Conservation (phyloP, 1,284 basidiomycete species). For the Phlebopus sp. region DNA sequence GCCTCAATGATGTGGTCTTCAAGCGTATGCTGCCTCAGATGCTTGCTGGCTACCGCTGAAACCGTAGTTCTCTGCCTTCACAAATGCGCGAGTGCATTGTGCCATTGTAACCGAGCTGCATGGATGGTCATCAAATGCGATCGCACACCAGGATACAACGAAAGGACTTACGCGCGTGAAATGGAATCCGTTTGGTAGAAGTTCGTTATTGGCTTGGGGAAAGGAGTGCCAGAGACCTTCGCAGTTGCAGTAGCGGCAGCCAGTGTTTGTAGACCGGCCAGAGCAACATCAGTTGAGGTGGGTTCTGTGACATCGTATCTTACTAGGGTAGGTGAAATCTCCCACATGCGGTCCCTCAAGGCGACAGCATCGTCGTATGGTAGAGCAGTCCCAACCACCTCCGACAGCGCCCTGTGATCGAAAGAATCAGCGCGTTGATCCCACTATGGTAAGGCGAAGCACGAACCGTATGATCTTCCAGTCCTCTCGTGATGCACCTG, state of each 20-base stretch:
- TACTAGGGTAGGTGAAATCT: conserved; percentile 89
- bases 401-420: conserved; percentile 84
- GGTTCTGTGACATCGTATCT: conserved; percentile 86
- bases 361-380: conserved; percentile 92
- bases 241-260: conserved; percentile 49
- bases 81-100: conserved; percentile 76
- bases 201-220: conserved; percentile 85
- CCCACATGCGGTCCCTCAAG: conserved; percentile 95
- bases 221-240: conserved; percentile 58
- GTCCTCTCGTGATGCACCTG: conserved; percentile 93
- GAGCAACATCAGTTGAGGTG: conserved; percentile 69
- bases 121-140: conserved; percentile 4
- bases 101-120: conserved; percentile 83
- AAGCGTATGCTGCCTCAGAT: conserved; percentile 48
- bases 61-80: conserved; percentile 58
- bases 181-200: conserved; percentile 97
- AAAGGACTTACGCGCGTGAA: conserved; percentile 69
- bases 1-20: conserved; percentile 5
- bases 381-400: conserved; percentile 75
- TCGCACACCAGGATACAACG: neutral
- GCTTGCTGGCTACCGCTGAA: conserved; percentile 37
- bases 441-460: neutral
- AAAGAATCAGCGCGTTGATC: conserved; percentile 1
- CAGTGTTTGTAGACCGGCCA: conserved; percentile 68
- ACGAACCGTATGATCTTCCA: conserved; percentile 94